Base-by-base conservation (phyloP, 2,329 filamentous ascomycete genomes). In the Colletotrichum kahawae region DNA sequence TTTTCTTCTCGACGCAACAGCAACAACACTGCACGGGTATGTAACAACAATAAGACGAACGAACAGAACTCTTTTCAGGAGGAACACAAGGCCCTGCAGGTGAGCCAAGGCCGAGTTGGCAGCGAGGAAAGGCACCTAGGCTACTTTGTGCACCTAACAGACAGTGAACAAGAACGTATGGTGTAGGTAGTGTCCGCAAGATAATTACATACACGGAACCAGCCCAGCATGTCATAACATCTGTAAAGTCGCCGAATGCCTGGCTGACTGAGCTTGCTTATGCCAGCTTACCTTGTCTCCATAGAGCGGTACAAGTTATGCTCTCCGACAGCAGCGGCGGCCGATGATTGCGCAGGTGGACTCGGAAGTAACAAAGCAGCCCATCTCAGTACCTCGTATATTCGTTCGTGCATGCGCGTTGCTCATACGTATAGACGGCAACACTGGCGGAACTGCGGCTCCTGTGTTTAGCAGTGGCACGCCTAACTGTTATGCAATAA, bases 81-180 rank as follows among this genome's bases (percentile, higher is more conserved):
- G 29, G 38, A 33, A 10, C 63, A 63, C 34, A 43, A 70, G 14
- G 71, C 24, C 67, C 59, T 74, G 71, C 67, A 60, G 59, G 67
- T 70, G 59, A 74, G 67, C 60, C 71, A 65, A 74, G 67, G 48
- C 71, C 34, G 33, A 69, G 33, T 29, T 29, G 57, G 66, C 70
- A 57, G n/a, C 36, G 12, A 33, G 56, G 56, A 27, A 33, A 31
- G 16, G 54, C 33, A 36, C 14, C 67, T 21, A 31, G 43, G n/a
- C 10, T 21, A 56, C 34, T 31, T 71, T 59, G 62, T 59, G 31
- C 67, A 70, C n/a, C 36, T 16, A 38, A 38, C 21, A 38, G 36
- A 38, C 21, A 38, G 36, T 18, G 36, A 38, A 57, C 66, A 68
- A 29, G 21, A 18, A 54, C 13, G 27, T 21, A 24, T 24, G 24